phyloP scores from a whole-genome alignment of 441 rosid species.

The Aleurites moluccanus region DNA sequence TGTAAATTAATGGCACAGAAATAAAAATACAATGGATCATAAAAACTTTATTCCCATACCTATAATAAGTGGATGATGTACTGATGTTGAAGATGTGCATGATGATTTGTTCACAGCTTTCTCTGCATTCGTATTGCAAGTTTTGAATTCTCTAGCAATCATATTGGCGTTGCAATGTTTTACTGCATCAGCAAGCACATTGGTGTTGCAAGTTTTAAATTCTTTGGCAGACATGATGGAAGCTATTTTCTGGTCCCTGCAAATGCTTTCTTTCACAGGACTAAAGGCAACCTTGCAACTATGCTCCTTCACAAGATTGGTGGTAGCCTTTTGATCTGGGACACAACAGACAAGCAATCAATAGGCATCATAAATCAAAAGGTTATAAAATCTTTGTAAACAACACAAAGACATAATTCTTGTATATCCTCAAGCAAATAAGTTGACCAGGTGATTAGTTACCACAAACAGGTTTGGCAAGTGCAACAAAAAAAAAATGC shows the following conservation, averaged over 20 bases:
- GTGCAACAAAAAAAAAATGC: not conserved
- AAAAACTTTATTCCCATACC: constrained; percentile 10
- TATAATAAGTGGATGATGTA: not conserved
- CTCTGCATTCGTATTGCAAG: constrained; percentile 7
- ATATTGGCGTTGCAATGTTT: not conserved
- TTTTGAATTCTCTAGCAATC: constrained; percentile 19
- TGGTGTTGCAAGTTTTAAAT: not conserved
- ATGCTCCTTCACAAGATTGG: not conserved
- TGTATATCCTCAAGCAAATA: constrained; percentile 4
- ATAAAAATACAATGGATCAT: not conserved
- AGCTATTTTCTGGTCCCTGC: constrained; percentile 11
- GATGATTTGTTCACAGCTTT: not conserved
- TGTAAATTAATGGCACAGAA: not conserved
- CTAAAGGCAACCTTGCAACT: not conserved
- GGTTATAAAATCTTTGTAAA: not conserved
- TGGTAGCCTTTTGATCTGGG: constrained; percentile 14
- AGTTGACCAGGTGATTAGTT: not conserved
- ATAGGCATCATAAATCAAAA: not conserved
- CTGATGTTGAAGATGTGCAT: constrained; percentile 7
- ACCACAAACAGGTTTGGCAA: not conserved
- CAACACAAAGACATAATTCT: not conserved
- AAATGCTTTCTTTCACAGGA: constrained; percentile 4
- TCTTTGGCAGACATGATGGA: constrained; percentile 15
- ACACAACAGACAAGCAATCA: constrained; percentile 10
- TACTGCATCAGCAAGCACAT: not conserved